These are phyloP conservation scores for Lasiodiplodia citricola DNA, from an alignment of 2,329 filamentous ascomycete species.

Conservation along the genomic window DNA sequence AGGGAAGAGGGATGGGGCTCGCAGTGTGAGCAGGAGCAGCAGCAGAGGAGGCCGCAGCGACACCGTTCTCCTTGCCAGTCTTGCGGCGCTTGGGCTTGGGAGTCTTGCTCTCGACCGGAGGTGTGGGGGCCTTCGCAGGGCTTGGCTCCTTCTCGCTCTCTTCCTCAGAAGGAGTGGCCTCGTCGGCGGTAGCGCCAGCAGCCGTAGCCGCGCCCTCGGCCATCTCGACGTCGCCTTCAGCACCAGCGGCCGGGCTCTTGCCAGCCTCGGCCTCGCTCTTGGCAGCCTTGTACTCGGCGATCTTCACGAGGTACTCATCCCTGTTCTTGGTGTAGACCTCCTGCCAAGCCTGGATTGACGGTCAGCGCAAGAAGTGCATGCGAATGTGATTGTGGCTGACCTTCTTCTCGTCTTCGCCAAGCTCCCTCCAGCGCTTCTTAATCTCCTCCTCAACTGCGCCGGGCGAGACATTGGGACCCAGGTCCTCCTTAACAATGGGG, in stretches of 20 bases:
- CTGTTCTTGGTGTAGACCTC: conserved; percentile 16
- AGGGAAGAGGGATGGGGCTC: conserved; percentile 24
- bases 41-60: conserved; percentile 2
- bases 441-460: conserved; percentile 79
- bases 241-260: background rate
- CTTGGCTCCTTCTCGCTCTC: conserved; percentile 23
- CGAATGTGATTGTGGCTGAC: conserved; percentile 46
- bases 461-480: conserved; percentile 53
- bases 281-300: conserved; percentile 17
- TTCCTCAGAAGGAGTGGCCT: conserved; percentile 2
- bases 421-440: conserved; percentile 81
- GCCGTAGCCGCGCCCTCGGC: conserved; percentile 7
- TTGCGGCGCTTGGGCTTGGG: conserved; percentile 28
- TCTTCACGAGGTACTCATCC: conserved; percentile 15
- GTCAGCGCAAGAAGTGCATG: background rate
- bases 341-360: conserved; percentile 12
- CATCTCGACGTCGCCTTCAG: conserved; percentile 20
- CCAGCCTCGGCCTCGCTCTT: conserved; percentile 9
- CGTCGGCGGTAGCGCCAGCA: conserved; percentile 5
- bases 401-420: conserved; percentile 75
- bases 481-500: conserved; percentile 76
- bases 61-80: conserved; percentile 25
- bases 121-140: conserved; percentile 23
- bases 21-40: conserved; percentile 13
- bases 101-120: conserved; percentile 22